Conservation (phyloP, 176 grass and related monocot species). For the Aegilops tauschii region DNA sequence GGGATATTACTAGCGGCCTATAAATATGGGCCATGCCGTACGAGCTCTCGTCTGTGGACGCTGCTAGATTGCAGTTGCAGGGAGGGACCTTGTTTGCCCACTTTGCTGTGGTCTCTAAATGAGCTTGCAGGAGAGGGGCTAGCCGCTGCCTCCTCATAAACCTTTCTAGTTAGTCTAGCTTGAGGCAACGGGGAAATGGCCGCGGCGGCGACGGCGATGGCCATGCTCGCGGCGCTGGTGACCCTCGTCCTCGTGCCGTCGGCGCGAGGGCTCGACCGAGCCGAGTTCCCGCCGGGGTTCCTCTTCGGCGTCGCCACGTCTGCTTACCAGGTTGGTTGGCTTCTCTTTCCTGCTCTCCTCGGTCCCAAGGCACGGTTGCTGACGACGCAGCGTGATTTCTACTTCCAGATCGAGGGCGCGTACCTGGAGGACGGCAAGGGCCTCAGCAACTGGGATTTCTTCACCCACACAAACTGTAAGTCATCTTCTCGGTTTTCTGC, state of each 20-base stretch:
- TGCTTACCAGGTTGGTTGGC: slow-evolving; percentile 49
- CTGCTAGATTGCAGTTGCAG: too few relatives aligned
- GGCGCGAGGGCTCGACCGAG: slow-evolving; percentile 14
- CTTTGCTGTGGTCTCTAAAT: too few relatives aligned
- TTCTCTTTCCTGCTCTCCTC: too few relatives aligned
- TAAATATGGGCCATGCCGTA: too few relatives aligned
- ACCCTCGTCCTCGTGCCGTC: not conserved
- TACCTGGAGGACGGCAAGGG: slow-evolving; percentile 72
- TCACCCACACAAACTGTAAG: slow-evolving; percentile 41
- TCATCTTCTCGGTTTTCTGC: not conserved
- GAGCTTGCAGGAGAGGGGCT: too few relatives aligned
- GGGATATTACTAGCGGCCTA: too few relatives aligned
- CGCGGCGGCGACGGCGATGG: not conserved
- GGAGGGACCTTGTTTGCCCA: too few relatives aligned
- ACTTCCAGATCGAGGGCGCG: slow-evolving; percentile 72
- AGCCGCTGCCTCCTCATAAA: not conserved
- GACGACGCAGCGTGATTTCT: not conserved
- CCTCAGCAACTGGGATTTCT: slow-evolving; percentile 81
- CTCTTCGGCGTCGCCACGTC: slow-evolving; percentile 63
- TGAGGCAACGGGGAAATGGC: not conserved
- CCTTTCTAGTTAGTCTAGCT: too few relatives aligned
- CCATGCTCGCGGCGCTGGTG: not conserved
- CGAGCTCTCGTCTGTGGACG: too few relatives aligned
- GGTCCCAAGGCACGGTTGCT: too few relatives aligned
- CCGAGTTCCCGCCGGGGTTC: slow-evolving; percentile 47